Evolutionary conservation across 164 flowering plant genomes (phyloP), one percentile per base, ranked within the genome.

Genomic region (Magnolia officinalis): DNA sequence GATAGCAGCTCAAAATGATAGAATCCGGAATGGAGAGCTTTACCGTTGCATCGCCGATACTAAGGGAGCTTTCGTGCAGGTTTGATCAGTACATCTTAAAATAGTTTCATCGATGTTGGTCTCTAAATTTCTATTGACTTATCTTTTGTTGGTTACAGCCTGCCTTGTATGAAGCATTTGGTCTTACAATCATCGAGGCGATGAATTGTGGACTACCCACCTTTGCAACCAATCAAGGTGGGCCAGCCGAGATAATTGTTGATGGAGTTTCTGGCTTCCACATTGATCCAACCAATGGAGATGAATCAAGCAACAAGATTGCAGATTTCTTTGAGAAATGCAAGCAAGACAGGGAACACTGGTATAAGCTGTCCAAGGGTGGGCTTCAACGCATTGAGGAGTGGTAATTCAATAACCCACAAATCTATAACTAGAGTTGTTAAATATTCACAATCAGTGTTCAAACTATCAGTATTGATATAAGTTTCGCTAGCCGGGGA

Each of bases 141-240:
- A 18, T 31, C 14, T 6, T 50, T 20, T 74, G 10, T 16, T 21
- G n/a, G 26, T 24, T 10, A 50, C 76, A 95, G 82, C 98, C 98
- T 58, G 98, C 98, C 61, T 68, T 88, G 2, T 92, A 93, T 78
- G 98, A 95, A 82, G 98, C 96, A 26, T 95, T 95, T 76, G 98
- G 98, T 0, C 87, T 95, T 8, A 95, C 98, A 2, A 97, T 95
- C 16, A 89, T 93, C 50, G 98, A 95, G 81, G 98, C 98, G 23
- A 95, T 95, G 97, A 93, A 89, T 82, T 92, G 96, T 81, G 98
- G 98, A 19, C 80, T 95, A 72, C 96, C 97, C 2, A 92, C 98
- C 4, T 90, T 95, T 77, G 99, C 99, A 0, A 95, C 99, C 8
- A 89, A 90, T 65, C 92, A 95, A 86, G 99, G 98, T 31, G 99